Evolutionary conservation across 257 asterid genomes (phyloP), one percentile per base, ranked within the genome.

Genomic region (Rhazya stricta): DNA sequence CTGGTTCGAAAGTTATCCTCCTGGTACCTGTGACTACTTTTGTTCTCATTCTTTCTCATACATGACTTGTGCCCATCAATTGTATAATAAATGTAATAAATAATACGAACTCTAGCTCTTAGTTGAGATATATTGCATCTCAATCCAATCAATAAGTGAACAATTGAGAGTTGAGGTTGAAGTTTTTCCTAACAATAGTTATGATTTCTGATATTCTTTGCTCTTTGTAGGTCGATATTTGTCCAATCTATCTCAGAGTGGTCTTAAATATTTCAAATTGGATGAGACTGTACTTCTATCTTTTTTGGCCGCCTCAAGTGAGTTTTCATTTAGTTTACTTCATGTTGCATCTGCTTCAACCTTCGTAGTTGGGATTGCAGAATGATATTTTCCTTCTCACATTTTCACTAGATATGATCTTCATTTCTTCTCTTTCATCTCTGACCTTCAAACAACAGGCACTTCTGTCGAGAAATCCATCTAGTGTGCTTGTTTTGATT

Each of bases 1-100:
- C 82, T 82, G 82, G 89, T 88, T 89, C 23, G 94, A 91, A 81
- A 83, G 74, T 67, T 84, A 90, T 85, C 96, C 92, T 88, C 97
- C 92, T 27, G 87, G 98, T 92, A 87, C 83, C 37, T 77, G 72
- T 46, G 32, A 50, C 72, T 73, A 53, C 74, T 75, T 77, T 67
- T 71, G 74, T 48, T 51, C 23, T 57, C 29, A 36, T n/a, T 67
- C 67, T 30, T 34, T 48, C 42, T 16, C 67, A 21, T 3, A 13
- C 27, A 63, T 63, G 37, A 34, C 16, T 63, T 63, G 34, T 62
- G 27, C 30, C 15, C 25, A 65, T 30, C 21, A 8, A 27, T 63
- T 6, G 15, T 61, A 18, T 27, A 18, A 50, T 23, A 27, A 58
- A 41, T 19, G 12, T 42, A 34, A 63, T 63, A 34, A 42, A 15